Evolutionary conservation across 805 yeast genomes (phyloP), one percentile per base, ranked within the genome.

Genomic region (Hermanozyma aechmeae): DNA sequence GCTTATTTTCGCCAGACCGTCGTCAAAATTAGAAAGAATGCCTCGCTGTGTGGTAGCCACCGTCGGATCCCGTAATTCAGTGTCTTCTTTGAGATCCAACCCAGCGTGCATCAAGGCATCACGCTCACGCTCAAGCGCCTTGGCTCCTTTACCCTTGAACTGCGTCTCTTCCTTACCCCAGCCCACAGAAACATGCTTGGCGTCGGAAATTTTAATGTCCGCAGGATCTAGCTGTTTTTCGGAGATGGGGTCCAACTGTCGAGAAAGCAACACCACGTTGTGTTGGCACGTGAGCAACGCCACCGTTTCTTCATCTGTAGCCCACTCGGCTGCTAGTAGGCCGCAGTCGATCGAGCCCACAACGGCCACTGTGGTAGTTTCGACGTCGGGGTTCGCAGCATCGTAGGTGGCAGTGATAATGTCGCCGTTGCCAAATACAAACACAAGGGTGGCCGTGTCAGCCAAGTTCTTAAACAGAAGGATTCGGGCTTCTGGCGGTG

Each of bases 141-240:
- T 79, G 17, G 82, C 92, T 38, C 98, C 98, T 46, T 72, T 78
- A 29, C 99, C 99, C 54, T 80, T 76, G 54, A 92, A 92, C 57
- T 92, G 99, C 0, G 99, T 92, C 52, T 89, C 97, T 42, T 79
- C 78, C 37, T 80, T 82, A 48, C 99, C 99, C 99, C 99, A 92
- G 15, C 99, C 99, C 24, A 92, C 96, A 16, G 89, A 79, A 21
- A 92, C 96, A 48, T 92, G 95, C 40, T 76, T 78, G 2, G 86
- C 77, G 18, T 65, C 60, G 28, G 73, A 56, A 23, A 61, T 55
- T 23, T 53, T 48, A 26, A 87, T 63, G 50, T 92, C 98, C 6
- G 66, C 68, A 0, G 70, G 58, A 26, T 66, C 53, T 35, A 86
- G 53, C 17, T 56, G 51, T 32, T 65, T 65, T 46, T 89, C 96